Evolutionary conservation across 2,329 filamentous ascomycete species (phyloP).

Genomic region (Daldinia sp.): DNA sequence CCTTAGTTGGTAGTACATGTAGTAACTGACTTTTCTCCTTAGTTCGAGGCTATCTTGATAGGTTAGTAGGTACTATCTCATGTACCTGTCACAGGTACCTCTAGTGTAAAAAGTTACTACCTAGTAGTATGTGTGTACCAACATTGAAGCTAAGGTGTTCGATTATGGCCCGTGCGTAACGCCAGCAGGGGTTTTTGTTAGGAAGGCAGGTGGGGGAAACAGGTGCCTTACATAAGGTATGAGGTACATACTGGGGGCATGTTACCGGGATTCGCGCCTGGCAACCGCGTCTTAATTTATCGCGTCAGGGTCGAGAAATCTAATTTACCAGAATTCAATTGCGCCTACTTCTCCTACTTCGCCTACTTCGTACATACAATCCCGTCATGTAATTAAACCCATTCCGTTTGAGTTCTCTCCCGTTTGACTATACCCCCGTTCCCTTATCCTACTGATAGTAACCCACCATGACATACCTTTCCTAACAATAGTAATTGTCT

Average conservation of each 20-base stretch:
- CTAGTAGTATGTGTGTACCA: too few relatives aligned
- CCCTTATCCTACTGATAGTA: slow-evolving; percentile 7
- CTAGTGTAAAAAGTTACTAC: too few relatives aligned
- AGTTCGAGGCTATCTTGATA: background rate
- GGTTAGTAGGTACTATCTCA: background rate
- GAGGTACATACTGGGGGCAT: background rate
- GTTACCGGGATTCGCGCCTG: slow-evolving; percentile 11
- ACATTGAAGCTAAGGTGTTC: too few relatives aligned
- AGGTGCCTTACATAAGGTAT: background rate
- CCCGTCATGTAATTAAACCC: background rate
- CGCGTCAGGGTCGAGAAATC: slow-evolving; percentile 13
- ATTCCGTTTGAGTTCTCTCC: background rate
- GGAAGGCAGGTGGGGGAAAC: too few relatives aligned
- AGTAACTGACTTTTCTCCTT: background rate
- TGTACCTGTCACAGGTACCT: background rate
- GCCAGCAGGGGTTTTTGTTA: too few relatives aligned
- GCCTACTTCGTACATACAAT: background rate
- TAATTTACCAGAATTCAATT: slow-evolving; percentile 5
- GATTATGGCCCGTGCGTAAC: too few relatives aligned
- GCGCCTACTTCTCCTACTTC: background rate
- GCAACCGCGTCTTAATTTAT: slow-evolving; percentile 27
- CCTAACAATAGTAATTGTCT: slow-evolving; percentile 28
- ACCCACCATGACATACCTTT: slow-evolving; percentile 1
- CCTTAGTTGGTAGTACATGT: background rate
- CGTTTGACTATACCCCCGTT: slow-evolving; percentile 2